These are phyloP conservation scores for Vickermania spadyakhi DNA, from an alignment of 208 protist species.

Conservation along the genomic window DNA sequence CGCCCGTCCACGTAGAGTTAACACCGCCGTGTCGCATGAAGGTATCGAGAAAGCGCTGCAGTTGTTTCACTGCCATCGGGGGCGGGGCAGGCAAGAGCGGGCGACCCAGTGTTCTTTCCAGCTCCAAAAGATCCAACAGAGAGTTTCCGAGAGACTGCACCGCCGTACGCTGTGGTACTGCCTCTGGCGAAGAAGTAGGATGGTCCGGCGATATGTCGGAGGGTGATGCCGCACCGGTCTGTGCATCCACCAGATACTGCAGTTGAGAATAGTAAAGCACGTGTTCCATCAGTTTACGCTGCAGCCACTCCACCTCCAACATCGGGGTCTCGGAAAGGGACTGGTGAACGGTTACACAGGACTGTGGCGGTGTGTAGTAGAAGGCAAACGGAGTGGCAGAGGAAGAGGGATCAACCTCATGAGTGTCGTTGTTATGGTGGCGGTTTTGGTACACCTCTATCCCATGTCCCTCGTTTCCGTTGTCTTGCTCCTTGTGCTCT, in stretches of 20 bases:
- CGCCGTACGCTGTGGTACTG: not conserved
- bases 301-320: not conserved
- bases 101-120: not conserved
- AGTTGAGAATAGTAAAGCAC: not conserved
- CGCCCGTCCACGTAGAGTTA: no score
- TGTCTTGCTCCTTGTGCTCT: no score
- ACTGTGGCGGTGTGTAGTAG: not conserved
- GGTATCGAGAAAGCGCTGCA: not conserved
- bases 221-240: not conserved
- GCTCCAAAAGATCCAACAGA: not conserved
- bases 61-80: not conserved
- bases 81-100: not conserved
- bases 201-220: not conserved
- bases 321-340: not conserved
- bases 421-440: no score
- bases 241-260: not conserved
- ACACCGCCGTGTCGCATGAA: not conserved
- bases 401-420: not conserved
- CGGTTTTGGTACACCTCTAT: no score
- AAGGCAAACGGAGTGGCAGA: slow-evolving; percentile 1
- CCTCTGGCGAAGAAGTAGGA: not conserved
- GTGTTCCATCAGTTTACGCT: not conserved
- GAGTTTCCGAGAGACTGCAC: not conserved
- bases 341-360: not conserved
- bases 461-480: no score